Base-by-base conservation (phyloP, 106 monocot genomes). In the Dioscorea dumetorum region DNA sequence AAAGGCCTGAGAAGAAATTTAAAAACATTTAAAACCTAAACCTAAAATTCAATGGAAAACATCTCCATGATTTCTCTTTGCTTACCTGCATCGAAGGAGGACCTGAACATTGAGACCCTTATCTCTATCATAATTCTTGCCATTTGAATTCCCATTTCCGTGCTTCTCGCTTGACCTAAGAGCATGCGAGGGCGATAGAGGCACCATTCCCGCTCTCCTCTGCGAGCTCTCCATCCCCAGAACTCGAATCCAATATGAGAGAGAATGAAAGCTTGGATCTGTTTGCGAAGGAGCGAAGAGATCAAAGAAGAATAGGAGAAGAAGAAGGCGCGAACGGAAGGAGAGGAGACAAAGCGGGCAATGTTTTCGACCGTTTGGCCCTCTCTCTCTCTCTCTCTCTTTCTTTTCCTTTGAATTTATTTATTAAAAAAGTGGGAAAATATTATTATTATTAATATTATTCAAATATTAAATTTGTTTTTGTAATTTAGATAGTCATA, bases 31-130 rank as follows among this genome's bases (percentile, higher is more conserved):
- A 61, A 22, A 24, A 70, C 16, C 19, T n/a, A 61, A 17, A 62
- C 49, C 15, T 33, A 58, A 4, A 41, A 13, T 35, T 54, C 19
- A 16, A 54, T 22, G 21, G 56, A 21, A 19, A 18, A 24, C 16
- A 33, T 33, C 32, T 48, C 61, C 57, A 62, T 60, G 53, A 51
- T 12, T 34, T 54, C n/a, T n/a, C 10, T 17, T 62, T 56, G 7
- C 32, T 20, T 57, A 78, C 81, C 85, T 77, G 85, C 85, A 85
- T 19, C 81, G 70, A 0, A 85, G 75, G 22, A 85, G 49, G 51
- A 85, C 84, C 66, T 83, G 83, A 67, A 83, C 79, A 66, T 87
- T 87, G 28, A 87, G 80, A 28, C 87, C 87, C 70, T 76, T 81
- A 0, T 84, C 83, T 58, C 63, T 83, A 57, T 83, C 74, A 51